These are phyloP conservation scores for Diaporthe helianthi DNA, from an alignment of 2,329 filamentous ascomycete species.

Conservation along the genomic window DNA sequence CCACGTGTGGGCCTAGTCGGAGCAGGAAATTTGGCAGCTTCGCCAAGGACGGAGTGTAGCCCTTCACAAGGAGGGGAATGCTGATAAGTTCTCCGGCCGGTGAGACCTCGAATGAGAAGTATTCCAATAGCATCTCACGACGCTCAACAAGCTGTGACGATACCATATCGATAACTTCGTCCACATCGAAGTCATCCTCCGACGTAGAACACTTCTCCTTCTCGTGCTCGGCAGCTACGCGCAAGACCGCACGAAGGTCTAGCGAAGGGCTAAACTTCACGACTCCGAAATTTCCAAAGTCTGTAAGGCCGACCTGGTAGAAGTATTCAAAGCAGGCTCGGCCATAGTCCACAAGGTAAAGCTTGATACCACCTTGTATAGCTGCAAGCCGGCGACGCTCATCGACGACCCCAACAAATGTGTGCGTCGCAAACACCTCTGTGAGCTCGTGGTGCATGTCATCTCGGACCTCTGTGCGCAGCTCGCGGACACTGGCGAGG, in stretches of 20 bases:
- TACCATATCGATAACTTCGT: conserved; percentile 71
- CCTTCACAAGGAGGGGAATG: conserved; percentile 86
- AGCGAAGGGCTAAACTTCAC: conserved; percentile 83
- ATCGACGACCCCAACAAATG: conserved; percentile 93
- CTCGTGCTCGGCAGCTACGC: conserved; percentile 76
- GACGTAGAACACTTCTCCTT: conserved; percentile 49
- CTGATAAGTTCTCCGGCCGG: conserved; percentile 77
- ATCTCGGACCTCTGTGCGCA: conserved; percentile 81
- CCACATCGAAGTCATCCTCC: conserved; percentile 69
- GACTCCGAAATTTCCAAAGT: conserved; percentile 92
- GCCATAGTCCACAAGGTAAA: conserved; percentile 94
- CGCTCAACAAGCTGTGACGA: conserved; percentile 73
- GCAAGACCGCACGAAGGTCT: conserved; percentile 72
- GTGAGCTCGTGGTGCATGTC: conserved; percentile 85
- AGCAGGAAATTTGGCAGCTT: conserved; percentile 92
- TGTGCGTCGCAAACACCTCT: conserved; percentile 85
- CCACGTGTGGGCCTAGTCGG: conserved; percentile 83
- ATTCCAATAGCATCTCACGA: conserved; percentile 88
- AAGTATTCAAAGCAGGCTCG: conserved; percentile 88
- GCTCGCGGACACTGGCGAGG: conserved; percentile 83
- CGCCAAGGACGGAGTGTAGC: conserved; percentile 83
- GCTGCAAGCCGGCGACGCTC: conserved; percentile 86
- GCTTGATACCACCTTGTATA: conserved; percentile 89
- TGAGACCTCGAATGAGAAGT: conserved; percentile 87
- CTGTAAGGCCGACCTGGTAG: conserved; percentile 92